A percentile compares a stretch with the other conserved stretches of the same genome.
phyloP scores from a whole-genome alignment of 495 filamentous ascomycete genomes.

The Physcia stellaris region DNA sequence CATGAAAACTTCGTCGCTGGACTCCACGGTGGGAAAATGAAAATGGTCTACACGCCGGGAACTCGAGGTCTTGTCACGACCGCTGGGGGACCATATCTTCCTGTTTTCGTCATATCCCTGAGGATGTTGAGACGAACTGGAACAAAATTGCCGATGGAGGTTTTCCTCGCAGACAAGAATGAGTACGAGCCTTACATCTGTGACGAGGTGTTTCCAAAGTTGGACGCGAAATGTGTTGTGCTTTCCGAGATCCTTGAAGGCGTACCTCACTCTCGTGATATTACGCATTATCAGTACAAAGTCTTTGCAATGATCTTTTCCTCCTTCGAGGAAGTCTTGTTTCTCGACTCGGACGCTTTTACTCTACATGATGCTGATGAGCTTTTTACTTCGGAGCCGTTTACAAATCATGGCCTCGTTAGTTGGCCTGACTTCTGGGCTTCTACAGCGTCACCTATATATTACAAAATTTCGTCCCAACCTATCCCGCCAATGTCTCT shows the following conservation, averaged over 20 bases:
- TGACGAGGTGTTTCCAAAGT: constrained; percentile 30
- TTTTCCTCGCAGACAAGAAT: constrained; percentile 35
- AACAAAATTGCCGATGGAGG: constrained; percentile 41
- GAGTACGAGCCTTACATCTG: constrained; percentile 42
- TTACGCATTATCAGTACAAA: constrained; percentile 34
- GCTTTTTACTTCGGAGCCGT: constrained; percentile 32
- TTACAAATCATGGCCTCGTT: constrained; percentile 30
- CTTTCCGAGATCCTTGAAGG: constrained; percentile 25
- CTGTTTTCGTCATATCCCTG: constrained; percentile 34
- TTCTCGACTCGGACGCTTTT: constrained; percentile 39
- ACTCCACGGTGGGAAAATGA: background rate
- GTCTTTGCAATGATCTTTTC: constrained; percentile 39
- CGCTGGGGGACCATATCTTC: constrained; percentile 31
- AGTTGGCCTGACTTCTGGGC: constrained; percentile 46
- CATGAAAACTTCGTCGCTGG: background rate
- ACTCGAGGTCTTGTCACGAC: constrained; percentile 36
- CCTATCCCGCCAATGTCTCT: constrained; percentile 14
- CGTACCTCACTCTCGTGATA: background rate
- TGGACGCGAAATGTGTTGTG: constrained; percentile 37
- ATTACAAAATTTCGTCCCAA: constrained; percentile 34
- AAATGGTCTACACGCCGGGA: background rate
- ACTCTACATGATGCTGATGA: constrained; percentile 31
- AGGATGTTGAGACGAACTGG: constrained; percentile 43
- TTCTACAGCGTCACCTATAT: constrained; percentile 29
- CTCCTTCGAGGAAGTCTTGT: constrained; percentile 39